Base-by-base conservation (phyloP, 2,329 filamentous ascomycete species). In the Apiospora koreana region DNA sequence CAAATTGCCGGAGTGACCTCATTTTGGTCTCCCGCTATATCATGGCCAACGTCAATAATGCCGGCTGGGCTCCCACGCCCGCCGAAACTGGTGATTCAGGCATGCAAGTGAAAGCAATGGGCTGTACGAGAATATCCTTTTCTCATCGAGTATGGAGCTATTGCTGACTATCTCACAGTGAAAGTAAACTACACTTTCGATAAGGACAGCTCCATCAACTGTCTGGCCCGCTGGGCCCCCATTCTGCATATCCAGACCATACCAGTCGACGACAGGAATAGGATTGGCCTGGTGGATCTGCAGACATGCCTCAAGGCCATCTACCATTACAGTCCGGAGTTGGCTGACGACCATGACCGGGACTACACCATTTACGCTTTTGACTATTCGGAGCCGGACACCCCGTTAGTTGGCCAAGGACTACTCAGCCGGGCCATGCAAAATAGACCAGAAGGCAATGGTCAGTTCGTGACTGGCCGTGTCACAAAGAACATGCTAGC, bases 131-230 rank as follows among this genome's bases (percentile, higher is more conserved):
- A 67, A 70, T 64, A 74, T 69, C 28, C 41, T n/a, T 45, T 41
- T 66, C 35, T 42, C 65, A 28, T 10, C 14, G 25, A 35, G 42
- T 23, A 43, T 46, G 65, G 42, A n/a, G 41, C 42, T 46, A 35
- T 67, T 67, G 65, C 65, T 67, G 65, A 67, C 42, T n/a, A 67
- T 46, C 42, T 46, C 14, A 62, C 81, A 97, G 95, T 98, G 81
- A 98, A 98, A 86, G 93, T 98, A 67, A 91, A 97, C 72, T 99
- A 98, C 83, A 97, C 94, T 42, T 98, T 98, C 83, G 95, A 98
- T 80, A 91, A 92, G 78, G 92, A 95, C 75, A 92, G 90, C 83
- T 94, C 94, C 82, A 92, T 94, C 73, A 95, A 95, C 79, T 98
- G 94, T 81, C 87, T 99, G 67, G 95, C 95, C 71, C 89, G 95